Evolutionary conservation across 257 asterid genomes (phyloP).

Genomic region (Solanum arcanum): DNA sequence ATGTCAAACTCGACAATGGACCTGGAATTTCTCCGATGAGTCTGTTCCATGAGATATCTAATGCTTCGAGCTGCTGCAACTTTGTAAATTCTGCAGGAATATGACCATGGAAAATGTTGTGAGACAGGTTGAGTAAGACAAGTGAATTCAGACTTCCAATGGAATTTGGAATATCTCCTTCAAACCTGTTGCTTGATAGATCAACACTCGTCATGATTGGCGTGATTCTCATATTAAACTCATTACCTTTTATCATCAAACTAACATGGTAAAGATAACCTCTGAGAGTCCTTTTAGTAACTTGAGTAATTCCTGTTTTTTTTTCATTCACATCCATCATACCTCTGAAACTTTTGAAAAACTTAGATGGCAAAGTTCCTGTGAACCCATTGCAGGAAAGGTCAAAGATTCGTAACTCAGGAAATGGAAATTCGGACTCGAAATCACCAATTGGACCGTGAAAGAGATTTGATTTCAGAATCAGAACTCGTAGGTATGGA

Average conservation of each 20-base stretch:
- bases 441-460: no score
- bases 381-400: not conserved
- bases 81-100: not conserved
- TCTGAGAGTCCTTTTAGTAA: no score
- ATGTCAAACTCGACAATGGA: not conserved
- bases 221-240: no score
- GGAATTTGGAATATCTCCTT: not conserved
- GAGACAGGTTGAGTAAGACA: not conserved
- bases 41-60: not conserved
- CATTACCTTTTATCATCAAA: no score
- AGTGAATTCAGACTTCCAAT: not conserved
- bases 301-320: no score
- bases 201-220: no score
- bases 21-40: not conserved
- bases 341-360: no score
- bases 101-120: not conserved
- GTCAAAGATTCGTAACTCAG: not conserved
- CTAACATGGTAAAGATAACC: no score
- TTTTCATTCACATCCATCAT: no score
- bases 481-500: no score
- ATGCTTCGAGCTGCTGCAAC: not conserved
- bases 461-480: no score
- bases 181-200: not conserved
- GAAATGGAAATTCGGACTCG: no score
- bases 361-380: not conserved